Base-by-base conservation (phyloP, 192 early-diverging fungal species). In the Entophlyctis helioformis region DNA sequence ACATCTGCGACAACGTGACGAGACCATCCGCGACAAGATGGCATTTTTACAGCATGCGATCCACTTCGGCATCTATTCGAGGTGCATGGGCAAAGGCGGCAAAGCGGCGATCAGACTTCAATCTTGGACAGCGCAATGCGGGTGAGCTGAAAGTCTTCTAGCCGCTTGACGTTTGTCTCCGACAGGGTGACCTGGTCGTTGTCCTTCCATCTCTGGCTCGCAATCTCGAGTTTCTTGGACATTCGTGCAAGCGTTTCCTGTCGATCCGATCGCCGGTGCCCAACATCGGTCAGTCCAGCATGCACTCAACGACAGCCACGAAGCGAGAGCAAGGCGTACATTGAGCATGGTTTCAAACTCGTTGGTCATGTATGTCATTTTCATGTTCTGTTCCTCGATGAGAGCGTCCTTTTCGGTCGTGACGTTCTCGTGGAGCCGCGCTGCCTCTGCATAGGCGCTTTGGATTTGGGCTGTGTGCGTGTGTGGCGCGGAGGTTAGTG, bases 271-370 rank as follows among this genome's bases (percentile, higher is more conserved):
- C 44, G 33, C 20, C 27, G 27, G 36, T 20, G 36, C 10, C 2
- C 2, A 5, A 37, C 8, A 19, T 36, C 21, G 25, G 29, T 18
- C 34, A 4, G 4, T 33, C 22, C 3, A 13, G 5, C 13, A 40
- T 22, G 18, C 21, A 7, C 3, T 2, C 1, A 1, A 28, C 16
- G n/a, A 36, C 35, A 2, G 13, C 29, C 0, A 25, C 12, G 1
- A 44, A 12, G 42, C n/a, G n/a, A n/a, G n/a, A n/a, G n/a, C n/a
- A n/a, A n/a, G 2, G n/a, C 44, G 2, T 56, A 75, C 75, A 54
- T 73, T 71, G 11, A 78, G 58, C 76, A 78, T 78, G 16, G 57
- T 46, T 44, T 78, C 76, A 48, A 78, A 78, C 48, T 78, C 76
- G 2, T 51, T 39, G 6, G 68, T 59, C 70, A 78, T 71, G 48